Base-by-base conservation (phyloP, 345 rosid species). In the Leavenworthia alabamica region DNA sequence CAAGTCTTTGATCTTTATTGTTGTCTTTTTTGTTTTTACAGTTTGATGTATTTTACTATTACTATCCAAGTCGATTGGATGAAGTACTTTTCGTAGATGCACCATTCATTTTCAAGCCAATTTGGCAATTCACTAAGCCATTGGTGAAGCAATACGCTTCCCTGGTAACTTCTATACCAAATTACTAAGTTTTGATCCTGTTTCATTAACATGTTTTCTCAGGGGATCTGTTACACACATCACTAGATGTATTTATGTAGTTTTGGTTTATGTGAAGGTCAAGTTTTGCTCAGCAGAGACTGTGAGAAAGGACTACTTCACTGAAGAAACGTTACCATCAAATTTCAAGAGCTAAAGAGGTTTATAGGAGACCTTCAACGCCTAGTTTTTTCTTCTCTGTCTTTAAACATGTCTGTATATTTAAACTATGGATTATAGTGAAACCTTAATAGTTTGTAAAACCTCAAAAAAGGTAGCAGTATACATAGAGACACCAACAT, bases 61-160 rank as follows among this genome's bases (percentile, higher is more conserved):
- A 92, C 64, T 83, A 92, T 73, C 98, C 98, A 20, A 89, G 78
- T 79, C 86, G 95, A 55, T 69, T 92, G 77, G 83, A 80, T 15
- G 79, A 89, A 77, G 96, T 89, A 35, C 95, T 86, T 54, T 85
- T 89, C 50, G 95, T 92, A 56, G 98, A 86, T 56, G 95, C 97
- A 60, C 94, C 98, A 15, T 86, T 89, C 19, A 49, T 89, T 52
- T 92, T 89, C 75, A 58, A 77, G 81, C 96, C 96, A 52, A 68
- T 88, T 54, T 92, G 98, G 98, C 80, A 86, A 66, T 48, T 85
- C 22, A 76, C 73, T 45, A 89, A 86, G 85, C 98, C 98, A 12
- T 62, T 83, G 68, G 14, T 86, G 65, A 85, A 80, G 72, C 78
- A 83, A 10, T 86, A 86, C 52, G 88, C 95, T 46, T 86, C 96